phyloP scores from a whole-genome alignment of 768 basidiomycete genomes.

The Russula dissimulans region DNA sequence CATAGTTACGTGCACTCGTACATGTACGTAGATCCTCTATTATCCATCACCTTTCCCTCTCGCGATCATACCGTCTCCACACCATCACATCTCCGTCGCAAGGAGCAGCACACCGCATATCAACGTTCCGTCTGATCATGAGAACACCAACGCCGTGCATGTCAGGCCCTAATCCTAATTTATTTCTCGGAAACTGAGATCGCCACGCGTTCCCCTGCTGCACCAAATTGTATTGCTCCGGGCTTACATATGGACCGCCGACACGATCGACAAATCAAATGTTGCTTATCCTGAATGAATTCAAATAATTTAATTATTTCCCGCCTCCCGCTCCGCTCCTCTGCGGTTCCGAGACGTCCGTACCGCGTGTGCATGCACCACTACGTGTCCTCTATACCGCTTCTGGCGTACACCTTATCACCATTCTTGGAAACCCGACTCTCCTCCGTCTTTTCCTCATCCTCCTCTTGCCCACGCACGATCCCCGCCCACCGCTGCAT shows the following conservation, averaged over 20 bases:
- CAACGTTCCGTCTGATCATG: too few relatives aligned
- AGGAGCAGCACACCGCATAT: background rate
- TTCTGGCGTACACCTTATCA: background rate
- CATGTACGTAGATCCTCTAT: background rate
- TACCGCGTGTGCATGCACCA: too few relatives aligned
- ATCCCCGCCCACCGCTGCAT: slow-evolving; percentile 30
- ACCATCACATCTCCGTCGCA: background rate
- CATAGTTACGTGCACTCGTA: too few relatives aligned
- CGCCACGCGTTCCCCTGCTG: background rate
- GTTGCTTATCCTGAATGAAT: too few relatives aligned
- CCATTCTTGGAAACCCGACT: too few relatives aligned
- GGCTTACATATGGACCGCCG: background rate
- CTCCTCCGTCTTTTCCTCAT: too few relatives aligned
- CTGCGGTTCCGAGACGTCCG: too few relatives aligned
- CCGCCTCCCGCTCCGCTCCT: too few relatives aligned
- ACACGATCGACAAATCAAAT: background rate
- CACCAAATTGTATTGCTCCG: background rate
- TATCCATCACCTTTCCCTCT: background rate
- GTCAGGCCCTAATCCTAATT: background rate
- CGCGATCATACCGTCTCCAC: background rate
- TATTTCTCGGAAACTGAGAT: background rate
- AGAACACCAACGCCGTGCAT: too few relatives aligned
- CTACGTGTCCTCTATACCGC: background rate
- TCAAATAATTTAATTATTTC: too few relatives aligned
- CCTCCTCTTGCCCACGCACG: background rate